Evolutionary conservation across 768 basidiomycete species (phyloP).

Genomic region (Russula dissimulans): DNA sequence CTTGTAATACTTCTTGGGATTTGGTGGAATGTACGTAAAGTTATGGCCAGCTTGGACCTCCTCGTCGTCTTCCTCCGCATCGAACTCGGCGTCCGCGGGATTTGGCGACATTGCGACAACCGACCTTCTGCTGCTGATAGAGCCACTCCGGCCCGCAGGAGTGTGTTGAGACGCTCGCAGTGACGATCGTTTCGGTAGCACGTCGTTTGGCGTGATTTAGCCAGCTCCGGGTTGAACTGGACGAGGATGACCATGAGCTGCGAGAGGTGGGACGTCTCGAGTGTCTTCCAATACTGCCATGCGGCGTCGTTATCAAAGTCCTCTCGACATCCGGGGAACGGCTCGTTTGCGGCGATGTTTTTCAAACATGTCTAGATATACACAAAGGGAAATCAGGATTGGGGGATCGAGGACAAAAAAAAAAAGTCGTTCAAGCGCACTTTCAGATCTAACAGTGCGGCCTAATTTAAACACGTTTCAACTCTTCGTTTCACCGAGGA

Average conservation of each 20-base stretch:
- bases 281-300: conserved; percentile 74
- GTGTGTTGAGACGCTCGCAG: conserved; percentile 47
- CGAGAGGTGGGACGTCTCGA: conserved; percentile 76
- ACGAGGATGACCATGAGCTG: conserved; percentile 86
- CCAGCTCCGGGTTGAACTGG: conserved; percentile 76
- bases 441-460: conserved; percentile 82
- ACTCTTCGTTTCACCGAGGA: background rate
- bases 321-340: conserved; percentile 78
- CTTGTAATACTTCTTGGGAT: conserved; percentile 77
- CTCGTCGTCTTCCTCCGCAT: conserved; percentile 48
- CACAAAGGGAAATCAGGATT: background rate
- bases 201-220: conserved; percentile 61
- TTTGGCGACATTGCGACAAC: conserved; percentile 25
- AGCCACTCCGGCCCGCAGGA: conserved; percentile 41
- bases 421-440: conserved; percentile 29
- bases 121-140: conserved; percentile 62
- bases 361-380: conserved; percentile 70
- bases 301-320: conserved; percentile 81
- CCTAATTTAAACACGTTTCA: conserved; percentile 34
- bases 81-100: conserved; percentile 28
- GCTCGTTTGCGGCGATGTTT: conserved; percentile 73
- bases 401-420: background rate
- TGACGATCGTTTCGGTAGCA: conserved; percentile 26
- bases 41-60: conserved; percentile 63
- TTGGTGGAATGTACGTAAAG: conserved; percentile 88